Evolutionary conservation across 2,329 filamentous ascomycete genomes (phyloP).

Genomic region (Macrophomina pseudophaseolina): DNA sequence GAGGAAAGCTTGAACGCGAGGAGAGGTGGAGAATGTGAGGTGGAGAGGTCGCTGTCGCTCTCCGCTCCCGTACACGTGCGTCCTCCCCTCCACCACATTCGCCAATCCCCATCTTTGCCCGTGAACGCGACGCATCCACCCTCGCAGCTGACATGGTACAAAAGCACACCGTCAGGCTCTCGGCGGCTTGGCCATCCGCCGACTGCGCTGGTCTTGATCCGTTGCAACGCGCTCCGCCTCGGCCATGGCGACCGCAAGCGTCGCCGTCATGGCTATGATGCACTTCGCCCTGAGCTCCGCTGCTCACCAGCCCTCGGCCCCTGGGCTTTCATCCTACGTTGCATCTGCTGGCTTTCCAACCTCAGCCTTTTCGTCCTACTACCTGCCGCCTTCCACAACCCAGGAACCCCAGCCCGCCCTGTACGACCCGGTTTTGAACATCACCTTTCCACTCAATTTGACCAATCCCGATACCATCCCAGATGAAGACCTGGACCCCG

Average conservation of each 20-base stretch:
- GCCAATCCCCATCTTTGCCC: neutral
- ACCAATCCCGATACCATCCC: constrained; percentile 61
- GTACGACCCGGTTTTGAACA: constrained; percentile 59
- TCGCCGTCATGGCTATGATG: constrained; percentile 47
- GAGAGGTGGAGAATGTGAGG: neutral
- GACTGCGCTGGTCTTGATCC: neutral
- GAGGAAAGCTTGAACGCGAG: neutral
- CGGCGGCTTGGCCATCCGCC: neutral
- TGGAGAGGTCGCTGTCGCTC: neutral
- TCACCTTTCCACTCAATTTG: constrained; percentile 60
- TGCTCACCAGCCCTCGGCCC: constrained; percentile 29
- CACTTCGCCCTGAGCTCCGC: constrained; percentile 4
- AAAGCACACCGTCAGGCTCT: neutral
- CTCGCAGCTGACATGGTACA: neutral
- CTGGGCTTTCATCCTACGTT: constrained; percentile 46
- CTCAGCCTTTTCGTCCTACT: constrained; percentile 57
- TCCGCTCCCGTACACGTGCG: constrained; percentile 2
- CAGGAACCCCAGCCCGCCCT: constrained; percentile 60
- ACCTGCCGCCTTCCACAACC: constrained; percentile 51
- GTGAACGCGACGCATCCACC: neutral
- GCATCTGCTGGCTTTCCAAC: constrained; percentile 58
- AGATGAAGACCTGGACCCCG: constrained; percentile 53
- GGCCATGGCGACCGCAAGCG: neutral
- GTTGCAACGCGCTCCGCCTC: neutral
- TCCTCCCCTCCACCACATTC: neutral